These are phyloP conservation scores for Candida coleopterorum DNA, from an alignment of 805 yeast genomes.

Conservation along the genomic window DNA sequence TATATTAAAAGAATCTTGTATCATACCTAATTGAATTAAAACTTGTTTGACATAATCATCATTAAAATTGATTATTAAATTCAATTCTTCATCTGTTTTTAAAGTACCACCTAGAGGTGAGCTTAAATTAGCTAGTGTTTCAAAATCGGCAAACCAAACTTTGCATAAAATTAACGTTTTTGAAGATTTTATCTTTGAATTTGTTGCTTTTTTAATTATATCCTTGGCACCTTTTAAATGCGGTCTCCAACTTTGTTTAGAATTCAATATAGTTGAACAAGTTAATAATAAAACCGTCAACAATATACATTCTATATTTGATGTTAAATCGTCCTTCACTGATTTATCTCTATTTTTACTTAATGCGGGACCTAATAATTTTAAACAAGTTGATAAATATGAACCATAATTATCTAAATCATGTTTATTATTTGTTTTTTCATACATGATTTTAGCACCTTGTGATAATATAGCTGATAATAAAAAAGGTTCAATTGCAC, in stretches of 20 bases:
- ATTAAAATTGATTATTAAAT: slow-evolving; percentile 18
- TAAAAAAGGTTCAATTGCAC: slow-evolving; percentile 57
- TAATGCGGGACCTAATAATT: slow-evolving; percentile 47
- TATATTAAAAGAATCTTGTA: slow-evolving; percentile 42
- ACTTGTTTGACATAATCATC: slow-evolving; percentile 27
- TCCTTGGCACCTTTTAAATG: slow-evolving; percentile 64
- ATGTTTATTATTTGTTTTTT: slow-evolving; percentile 24
- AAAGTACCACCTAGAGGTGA: slow-evolving; percentile 55
- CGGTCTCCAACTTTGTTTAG: slow-evolving; percentile 57
- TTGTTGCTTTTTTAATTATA: slow-evolving; percentile 40
- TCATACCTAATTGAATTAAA: slow-evolving; percentile 37
- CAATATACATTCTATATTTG: slow-evolving; percentile 60
- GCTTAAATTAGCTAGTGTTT: slow-evolving; percentile 53
- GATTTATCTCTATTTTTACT: slow-evolving; percentile 12
- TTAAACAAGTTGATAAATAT: slow-evolving; percentile 58
- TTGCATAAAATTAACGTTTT: slow-evolving; percentile 49
- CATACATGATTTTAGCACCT: slow-evolving; percentile 56
- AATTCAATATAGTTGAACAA: slow-evolving; percentile 52
- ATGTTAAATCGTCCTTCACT: slow-evolving; percentile 12
- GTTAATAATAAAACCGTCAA: slow-evolving; percentile 63
- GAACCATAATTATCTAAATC: slow-evolving; percentile 45
- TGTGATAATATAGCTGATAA: slow-evolving; percentile 70
- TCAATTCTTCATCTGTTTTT: slow-evolving; percentile 43
- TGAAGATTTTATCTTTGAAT: slow-evolving; percentile 22
- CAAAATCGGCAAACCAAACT: slow-evolving; percentile 53